Conservation (phyloP, 805 yeast species). For the Millerago galiae region DNA sequence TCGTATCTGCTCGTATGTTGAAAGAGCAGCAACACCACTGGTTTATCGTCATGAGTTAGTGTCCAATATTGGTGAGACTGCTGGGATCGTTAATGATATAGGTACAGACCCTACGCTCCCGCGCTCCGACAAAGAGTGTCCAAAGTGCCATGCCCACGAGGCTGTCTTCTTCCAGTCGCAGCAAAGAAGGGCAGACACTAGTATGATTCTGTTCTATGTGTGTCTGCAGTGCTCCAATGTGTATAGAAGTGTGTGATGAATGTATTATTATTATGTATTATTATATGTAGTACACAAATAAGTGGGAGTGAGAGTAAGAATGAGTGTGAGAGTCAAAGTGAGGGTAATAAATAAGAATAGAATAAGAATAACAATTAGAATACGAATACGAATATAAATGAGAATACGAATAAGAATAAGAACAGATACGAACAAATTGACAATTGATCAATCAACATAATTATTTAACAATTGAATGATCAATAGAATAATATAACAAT, state of each 20-base stretch:
- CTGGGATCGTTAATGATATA: conserved; percentile 94
- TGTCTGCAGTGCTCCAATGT: conserved; percentile 81
- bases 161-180: conserved; percentile 97
- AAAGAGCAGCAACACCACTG: conserved; percentile 79
- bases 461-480: too few relatives aligned
- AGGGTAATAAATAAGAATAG: too few relatives aligned
- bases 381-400: too few relatives aligned
- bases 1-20: conserved; percentile 91
- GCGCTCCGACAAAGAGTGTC: conserved; percentile 89
- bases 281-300: too few relatives aligned
- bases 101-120: conserved; percentile 98
- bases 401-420: too few relatives aligned
- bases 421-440: too few relatives aligned
- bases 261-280: not conserved
- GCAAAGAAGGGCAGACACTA: conserved; percentile 90
- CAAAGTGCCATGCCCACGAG: conserved; percentile 78
- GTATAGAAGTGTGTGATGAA: conserved; percentile 24
- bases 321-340: too few relatives aligned
- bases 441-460: too few relatives aligned
- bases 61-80: conserved; percentile 87
- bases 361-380: too few relatives aligned
- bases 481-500: too few relatives aligned
- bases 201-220: conserved; percentile 91
- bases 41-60: conserved; percentile 91
- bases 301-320: too few relatives aligned